A percentile compares a stretch with the other conserved stretches of the same genome.
Conservation (phyloP, 2,329 filamentous ascomycete genomes). For the Fusarium sp. region DNA sequence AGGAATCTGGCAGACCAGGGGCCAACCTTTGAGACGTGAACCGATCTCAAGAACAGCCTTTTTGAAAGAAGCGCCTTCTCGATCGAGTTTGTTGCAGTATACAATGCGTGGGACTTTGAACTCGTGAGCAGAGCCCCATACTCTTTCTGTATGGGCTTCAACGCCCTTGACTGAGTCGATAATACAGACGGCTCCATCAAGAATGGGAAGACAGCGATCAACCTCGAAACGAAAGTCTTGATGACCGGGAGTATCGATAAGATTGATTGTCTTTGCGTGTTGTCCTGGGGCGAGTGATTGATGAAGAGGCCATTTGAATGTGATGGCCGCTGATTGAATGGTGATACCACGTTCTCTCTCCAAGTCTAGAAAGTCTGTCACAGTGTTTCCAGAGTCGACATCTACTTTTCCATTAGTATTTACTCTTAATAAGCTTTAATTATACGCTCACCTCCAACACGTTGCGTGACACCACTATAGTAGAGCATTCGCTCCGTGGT, state of each 20-base stretch:
- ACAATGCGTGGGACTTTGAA: slow-evolving; percentile 85
- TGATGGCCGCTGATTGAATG: slow-evolving; percentile 96
- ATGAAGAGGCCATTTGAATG: slow-evolving; percentile 87
- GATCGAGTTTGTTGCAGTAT: slow-evolving; percentile 83
- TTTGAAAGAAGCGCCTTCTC: slow-evolving; percentile 81
- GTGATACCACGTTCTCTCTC: slow-evolving; percentile 94
- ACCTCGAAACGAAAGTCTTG: slow-evolving; percentile 99
- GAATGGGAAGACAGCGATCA: slow-evolving; percentile 84
- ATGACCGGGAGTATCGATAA: slow-evolving; percentile 94
- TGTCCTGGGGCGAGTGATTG: slow-evolving; percentile 54
- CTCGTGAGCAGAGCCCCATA: slow-evolving; percentile 89
- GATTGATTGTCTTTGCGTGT: slow-evolving; percentile 77
- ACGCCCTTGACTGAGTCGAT: slow-evolving; percentile 93
- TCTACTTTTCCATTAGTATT: slow-evolving; percentile 59
- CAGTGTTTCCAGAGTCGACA: slow-evolving; percentile 95
- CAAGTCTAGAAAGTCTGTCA: slow-evolving; percentile 95
- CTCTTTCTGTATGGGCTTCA: slow-evolving; percentile 95
- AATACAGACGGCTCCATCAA: slow-evolving; percentile 93
- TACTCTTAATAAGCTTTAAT: neutral
- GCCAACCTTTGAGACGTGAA: slow-evolving; percentile 81
- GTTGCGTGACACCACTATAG: slow-evolving; percentile 88
- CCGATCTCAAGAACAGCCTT: slow-evolving; percentile 89
- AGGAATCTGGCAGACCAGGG: slow-evolving; percentile 92
- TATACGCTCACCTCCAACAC: slow-evolving; percentile 73
- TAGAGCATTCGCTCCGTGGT: slow-evolving; percentile 99